These are phyloP conservation scores for rapeseed (Brassica napus) DNA, from an alignment of 345 rosid species.

Conservation along the genomic window Da-Ae NC_063442.1:25292501-25293000, in stretches of 20 bases:
- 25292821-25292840: slow-evolving; percentile 24
- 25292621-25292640: neutral
- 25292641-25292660: neutral
- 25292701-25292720: slow-evolving; percentile 1
- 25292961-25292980: slow-evolving; percentile 25
- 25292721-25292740: neutral
- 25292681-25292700: neutral
- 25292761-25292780: slow-evolving; percentile 8
- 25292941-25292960: slow-evolving; percentile 26
- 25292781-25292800: slow-evolving; percentile 3
- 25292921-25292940: slow-evolving; percentile 27
- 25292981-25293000: slow-evolving; percentile 36
- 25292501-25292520: neutral
- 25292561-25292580: neutral
- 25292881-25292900: slow-evolving; percentile 3
- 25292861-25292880: slow-evolving; percentile 2
- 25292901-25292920: slow-evolving; percentile 9
- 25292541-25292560: neutral
- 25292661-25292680: neutral
- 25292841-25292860: slow-evolving; percentile 1
- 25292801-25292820: slow-evolving; percentile 14
- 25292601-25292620: neutral
- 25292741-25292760: neutral
- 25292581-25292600: neutral
- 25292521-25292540: neutral